Percentiles rank a stretch among this genome's conserved stretches.
Evolutionary conservation across 2,329 filamentous ascomycete genomes (phyloP).

Genomic region (Hypoxylon sp.): DNA sequence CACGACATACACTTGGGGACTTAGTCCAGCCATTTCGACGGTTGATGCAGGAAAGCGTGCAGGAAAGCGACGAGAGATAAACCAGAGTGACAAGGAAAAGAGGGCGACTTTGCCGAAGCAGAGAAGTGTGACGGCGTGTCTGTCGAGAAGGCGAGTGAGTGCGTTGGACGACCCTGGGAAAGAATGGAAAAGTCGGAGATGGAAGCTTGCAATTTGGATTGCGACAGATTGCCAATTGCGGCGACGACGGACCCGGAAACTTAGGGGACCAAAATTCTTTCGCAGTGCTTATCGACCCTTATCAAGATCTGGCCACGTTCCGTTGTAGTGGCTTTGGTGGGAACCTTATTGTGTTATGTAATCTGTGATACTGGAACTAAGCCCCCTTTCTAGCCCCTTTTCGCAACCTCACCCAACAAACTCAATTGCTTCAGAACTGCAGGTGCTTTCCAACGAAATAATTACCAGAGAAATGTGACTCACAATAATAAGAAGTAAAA

Average conservation of each 20-base stretch:
- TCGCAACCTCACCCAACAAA: not conserved
- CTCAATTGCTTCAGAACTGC: too few relatives aligned
- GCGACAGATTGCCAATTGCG: constrained; percentile 13
- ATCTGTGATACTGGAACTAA: not conserved
- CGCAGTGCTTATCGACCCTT: constrained; percentile 31
- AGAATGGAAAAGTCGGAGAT: constrained; percentile 16
- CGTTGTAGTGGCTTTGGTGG: constrained; percentile 14
- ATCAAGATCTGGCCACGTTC: constrained; percentile 39
- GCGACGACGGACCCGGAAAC: constrained; percentile 14
- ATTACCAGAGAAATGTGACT: too few relatives aligned
- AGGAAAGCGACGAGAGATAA: constrained; percentile 5
- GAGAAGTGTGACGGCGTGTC: not conserved
- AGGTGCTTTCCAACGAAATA: too few relatives aligned
- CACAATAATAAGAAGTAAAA: too few relatives aligned
- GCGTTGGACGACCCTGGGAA: constrained; percentile 3
- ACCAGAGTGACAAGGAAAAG: constrained; percentile 5
- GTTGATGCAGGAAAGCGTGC: constrained; percentile 30
- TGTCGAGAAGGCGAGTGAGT: constrained; percentile 1
- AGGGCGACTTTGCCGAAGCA: constrained; percentile 15
- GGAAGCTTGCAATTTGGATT: constrained; percentile 22
- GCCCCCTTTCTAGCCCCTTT: constrained; percentile 8
- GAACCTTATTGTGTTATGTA: constrained; percentile 9
- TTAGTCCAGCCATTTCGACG: constrained; percentile 71
- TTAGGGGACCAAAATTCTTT: constrained; percentile 30
- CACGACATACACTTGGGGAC: constrained; percentile 72